Percentiles rank a stretch among this genome's conserved stretches.
These are phyloP conservation scores for Amanita molliuscula DNA, from an alignment of 768 basidiomycete genomes.

Conservation along the genomic window DNA sequence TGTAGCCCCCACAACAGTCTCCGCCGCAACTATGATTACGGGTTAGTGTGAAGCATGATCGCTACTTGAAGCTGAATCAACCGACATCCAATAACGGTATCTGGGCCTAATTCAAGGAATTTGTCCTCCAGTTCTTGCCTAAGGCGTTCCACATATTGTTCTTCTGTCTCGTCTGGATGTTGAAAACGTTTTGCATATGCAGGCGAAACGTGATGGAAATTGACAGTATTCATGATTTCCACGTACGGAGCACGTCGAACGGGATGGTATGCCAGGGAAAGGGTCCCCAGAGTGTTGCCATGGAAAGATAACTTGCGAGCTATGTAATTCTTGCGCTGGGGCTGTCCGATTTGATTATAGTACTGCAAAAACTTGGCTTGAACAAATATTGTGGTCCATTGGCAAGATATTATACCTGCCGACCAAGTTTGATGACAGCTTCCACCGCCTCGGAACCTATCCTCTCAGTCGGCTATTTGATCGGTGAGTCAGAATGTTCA, in stretches of 20 bases:
- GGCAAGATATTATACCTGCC: slow-evolving; percentile 41
- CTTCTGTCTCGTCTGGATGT: slow-evolving; percentile 57
- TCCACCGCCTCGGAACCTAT: slow-evolving; percentile 88
- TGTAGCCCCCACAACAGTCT: slow-evolving; percentile 83
- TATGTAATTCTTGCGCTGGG: slow-evolving; percentile 68
- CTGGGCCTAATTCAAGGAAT: slow-evolving; percentile 71
- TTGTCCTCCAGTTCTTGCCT: slow-evolving; percentile 78
- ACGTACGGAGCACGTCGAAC: slow-evolving; percentile 59
- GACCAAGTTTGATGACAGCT: slow-evolving; percentile 68
- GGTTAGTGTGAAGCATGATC: background rate
- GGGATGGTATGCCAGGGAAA: slow-evolving; percentile 62
- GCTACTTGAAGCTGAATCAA: slow-evolving; percentile 6
- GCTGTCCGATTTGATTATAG: slow-evolving; percentile 58
- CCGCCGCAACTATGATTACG: slow-evolving; percentile 54
- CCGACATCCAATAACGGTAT: slow-evolving; percentile 73
- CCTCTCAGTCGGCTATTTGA: background rate
- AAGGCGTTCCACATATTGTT: slow-evolving; percentile 69
- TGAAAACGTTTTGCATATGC: slow-evolving; percentile 81
- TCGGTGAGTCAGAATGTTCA: slow-evolving; percentile 14
- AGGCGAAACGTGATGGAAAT: slow-evolving; percentile 82
- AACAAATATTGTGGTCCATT: background rate
- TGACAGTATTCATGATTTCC: slow-evolving; percentile 47
- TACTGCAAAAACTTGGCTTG: slow-evolving; percentile 32
- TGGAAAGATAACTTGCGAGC: slow-evolving; percentile 74
- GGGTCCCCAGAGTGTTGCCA: slow-evolving; percentile 69